A percentile compares a stretch with the other conserved stretches of the same genome.
Evolutionary conservation across 768 basidiomycete genomes (phyloP).

Genomic region (Tulasnella sp.): DNA sequence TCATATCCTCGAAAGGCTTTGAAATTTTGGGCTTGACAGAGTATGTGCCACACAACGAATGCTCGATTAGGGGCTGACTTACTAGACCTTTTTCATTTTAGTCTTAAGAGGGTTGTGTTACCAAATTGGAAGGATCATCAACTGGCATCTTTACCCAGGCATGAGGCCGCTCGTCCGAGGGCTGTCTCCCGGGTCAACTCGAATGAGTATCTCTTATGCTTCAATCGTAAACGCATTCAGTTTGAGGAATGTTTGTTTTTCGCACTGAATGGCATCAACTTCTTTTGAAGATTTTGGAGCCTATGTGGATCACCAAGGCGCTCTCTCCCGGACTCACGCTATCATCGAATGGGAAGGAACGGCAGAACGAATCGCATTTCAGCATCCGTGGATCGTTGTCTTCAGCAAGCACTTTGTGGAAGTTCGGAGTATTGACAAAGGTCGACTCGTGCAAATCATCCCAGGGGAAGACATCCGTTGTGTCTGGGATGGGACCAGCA

Average conservation of each 20-base stretch:
- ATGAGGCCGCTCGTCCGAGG: constrained; percentile 68
- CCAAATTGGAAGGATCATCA: constrained; percentile 66
- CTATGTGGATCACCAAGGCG: constrained; percentile 83
- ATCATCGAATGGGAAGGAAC: constrained; percentile 93
- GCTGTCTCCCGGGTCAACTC: constrained; percentile 85
- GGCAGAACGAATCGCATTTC: constrained; percentile 79
- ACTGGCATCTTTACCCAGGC: constrained; percentile 57
- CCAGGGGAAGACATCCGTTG: constrained; percentile 71
- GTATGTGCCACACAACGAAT: no score
- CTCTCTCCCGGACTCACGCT: constrained; percentile 53
- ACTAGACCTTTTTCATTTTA: constrained; percentile 25
- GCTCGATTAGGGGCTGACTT: no score
- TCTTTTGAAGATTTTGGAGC: constrained; percentile 64
- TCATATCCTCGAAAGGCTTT: constrained; percentile 87
- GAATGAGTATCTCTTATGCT: constrained; percentile 81
- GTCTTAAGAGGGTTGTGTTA: constrained; percentile 81
- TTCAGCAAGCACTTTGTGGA: constrained; percentile 88
- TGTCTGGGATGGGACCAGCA: constrained; percentile 77
- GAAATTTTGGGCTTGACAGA: constrained; percentile 95
- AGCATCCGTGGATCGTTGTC: constrained; percentile 76
- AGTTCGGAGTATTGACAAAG: constrained; percentile 71
- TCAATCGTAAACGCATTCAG: constrained; percentile 35
- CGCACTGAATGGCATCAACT: no score
- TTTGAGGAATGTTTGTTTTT: background rate
- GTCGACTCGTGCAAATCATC: constrained; percentile 71